A percentile compares a stretch with the other conserved stretches of the same genome.
Evolutionary conservation across 139 green algal genomes (phyloP).

Genomic region (Coelastrella sp.): DNA sequence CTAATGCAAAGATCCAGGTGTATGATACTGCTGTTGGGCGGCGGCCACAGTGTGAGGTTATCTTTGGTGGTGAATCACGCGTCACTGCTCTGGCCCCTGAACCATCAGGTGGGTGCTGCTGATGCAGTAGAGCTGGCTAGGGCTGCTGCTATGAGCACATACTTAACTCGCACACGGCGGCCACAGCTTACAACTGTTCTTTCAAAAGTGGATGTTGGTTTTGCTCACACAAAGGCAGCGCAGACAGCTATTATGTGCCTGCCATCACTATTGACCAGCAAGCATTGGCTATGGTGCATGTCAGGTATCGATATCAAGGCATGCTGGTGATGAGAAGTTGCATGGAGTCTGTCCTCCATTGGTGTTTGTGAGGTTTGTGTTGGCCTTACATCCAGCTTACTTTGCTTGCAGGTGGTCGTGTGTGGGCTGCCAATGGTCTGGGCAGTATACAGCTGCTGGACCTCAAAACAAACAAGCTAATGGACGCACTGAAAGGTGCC

Average conservation of each 20-base stretch:
- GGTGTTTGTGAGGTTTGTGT: too few species aligned
- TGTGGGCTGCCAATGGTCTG: conserved; percentile 75
- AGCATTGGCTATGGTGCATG: too few species aligned
- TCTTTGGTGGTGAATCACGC: conserved; percentile 61
- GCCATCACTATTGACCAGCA: too few species aligned
- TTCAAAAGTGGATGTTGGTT: too few species aligned
- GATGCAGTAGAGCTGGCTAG: neutral
- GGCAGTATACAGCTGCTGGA: conserved; percentile 76
- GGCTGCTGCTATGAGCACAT: too few species aligned
- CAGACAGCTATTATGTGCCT: too few species aligned
- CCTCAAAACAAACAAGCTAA: conserved; percentile 56
- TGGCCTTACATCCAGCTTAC: neutral
- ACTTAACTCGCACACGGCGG: neutral
- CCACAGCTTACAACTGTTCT: neutral
- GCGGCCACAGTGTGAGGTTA: conserved; percentile 73
- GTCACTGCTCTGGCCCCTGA: conserved; percentile 62
- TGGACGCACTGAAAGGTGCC: conserved; percentile 64
- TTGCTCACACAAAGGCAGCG: too few species aligned
- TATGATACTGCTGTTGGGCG: conserved; percentile 60
- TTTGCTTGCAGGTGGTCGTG: conserved; percentile 61
- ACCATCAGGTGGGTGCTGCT: conserved; percentile 43
- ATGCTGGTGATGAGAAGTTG: too few species aligned
- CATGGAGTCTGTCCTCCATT: too few species aligned
- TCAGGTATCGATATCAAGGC: too few species aligned
- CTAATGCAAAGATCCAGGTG: conserved; percentile 23